Evolutionary conservation across 768 basidiomycete genomes (phyloP), one percentile per base, ranked within the genome.

Genomic region (Phaeolepiota aurea): DNA sequence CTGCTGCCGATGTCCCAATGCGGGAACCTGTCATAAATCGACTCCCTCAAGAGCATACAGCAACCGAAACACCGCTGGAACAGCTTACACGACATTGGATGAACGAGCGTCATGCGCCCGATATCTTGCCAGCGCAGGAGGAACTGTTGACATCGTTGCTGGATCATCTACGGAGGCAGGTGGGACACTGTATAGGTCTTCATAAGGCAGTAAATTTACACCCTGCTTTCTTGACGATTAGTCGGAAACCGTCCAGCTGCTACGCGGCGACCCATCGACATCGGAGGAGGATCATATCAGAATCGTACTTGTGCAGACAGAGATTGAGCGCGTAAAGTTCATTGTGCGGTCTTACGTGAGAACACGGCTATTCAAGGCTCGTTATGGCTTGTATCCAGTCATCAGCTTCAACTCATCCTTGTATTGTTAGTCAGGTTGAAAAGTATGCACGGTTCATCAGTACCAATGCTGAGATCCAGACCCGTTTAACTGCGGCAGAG

Each of bases 281-380:
- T 88, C 84, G 1, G 90, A 94, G 52, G 90, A 94, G 46, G 92
- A 97, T 47, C 91, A 97, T 52, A 86, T 92, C 45, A 71, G 89
- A 48, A 87, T 94, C 22, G 83, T 90, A 70, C 81, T 97, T 40
- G 92, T 88, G 0, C 89, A 93, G 62, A 93, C 89, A 0, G 92
- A 97, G 61, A 77, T 94, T 49, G 92, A 97, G 56, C 78, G 93
- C 31, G 87, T 90, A 51, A 93, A 91, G 61, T 97, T 91, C 54
- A 76, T 94, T 41, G 78, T 96, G 18, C 66, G 92, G 43, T 88
- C 89, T 1, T 97, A 94, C 57, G 74, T 94, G 3, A 75, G 93
- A 16, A 88, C 86, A 20, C 70, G 92, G 44, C 58, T 94, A 38
- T 80, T 74, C 68, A 97, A 97, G 76, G 92, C n/a, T n/a, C n/a